phyloP scores from a whole-genome alignment of 176 grass and related monocot species.

The Dactylis glomerata region DNA sequence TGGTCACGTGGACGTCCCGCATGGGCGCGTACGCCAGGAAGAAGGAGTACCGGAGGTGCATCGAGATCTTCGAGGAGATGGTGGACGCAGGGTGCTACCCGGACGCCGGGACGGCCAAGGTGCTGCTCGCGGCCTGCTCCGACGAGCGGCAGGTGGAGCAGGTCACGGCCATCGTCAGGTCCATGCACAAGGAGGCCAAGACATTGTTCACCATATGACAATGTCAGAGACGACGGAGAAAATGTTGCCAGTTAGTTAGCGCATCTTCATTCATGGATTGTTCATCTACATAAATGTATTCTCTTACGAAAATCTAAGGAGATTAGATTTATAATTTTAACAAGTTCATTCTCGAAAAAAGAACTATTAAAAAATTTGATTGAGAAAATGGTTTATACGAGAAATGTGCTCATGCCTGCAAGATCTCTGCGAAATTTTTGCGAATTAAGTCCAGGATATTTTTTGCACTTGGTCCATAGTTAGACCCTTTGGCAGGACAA shows the following conservation, averaged over 20 bases:
- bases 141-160: constrained; percentile 70
- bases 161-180: constrained; percentile 72
- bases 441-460: neutral
- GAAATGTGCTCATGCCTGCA: neutral
- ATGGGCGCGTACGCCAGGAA: constrained; percentile 75
- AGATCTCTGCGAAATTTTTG: neutral
- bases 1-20: constrained; percentile 83
- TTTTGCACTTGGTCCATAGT: too few relatives aligned
- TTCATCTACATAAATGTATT: too few relatives aligned
- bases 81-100: constrained; percentile 83
- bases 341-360: too few relatives aligned
- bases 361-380: neutral
- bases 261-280: too few relatives aligned
- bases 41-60: constrained; percentile 66
- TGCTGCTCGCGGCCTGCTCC: constrained; percentile 77
- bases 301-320: too few relatives aligned
- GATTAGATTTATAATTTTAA: too few relatives aligned
- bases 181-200: constrained; percentile 78
- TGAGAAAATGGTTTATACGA: neutral
- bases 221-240: neutral
- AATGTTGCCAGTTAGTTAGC: neutral
- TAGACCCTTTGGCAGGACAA: neutral
- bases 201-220: constrained; percentile 42
- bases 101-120: constrained; percentile 79
- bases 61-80: constrained; percentile 92